phyloP scores from a whole-genome alignment of 2,329 filamentous ascomycete species.

The Colletotrichum sp. region DNA sequence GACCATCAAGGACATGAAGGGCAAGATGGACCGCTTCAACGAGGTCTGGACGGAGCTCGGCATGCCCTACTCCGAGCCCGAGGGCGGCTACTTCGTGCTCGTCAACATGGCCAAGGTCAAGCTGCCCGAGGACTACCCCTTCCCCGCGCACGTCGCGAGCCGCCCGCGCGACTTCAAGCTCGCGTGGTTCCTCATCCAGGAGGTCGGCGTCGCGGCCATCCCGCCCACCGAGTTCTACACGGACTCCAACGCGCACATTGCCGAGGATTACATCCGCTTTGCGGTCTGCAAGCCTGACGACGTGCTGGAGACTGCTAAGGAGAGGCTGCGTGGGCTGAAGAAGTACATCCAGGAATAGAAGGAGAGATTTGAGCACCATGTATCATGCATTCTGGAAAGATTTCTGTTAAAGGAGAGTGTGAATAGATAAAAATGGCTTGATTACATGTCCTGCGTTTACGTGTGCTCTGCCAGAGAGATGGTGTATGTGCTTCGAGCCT shows the following conservation, averaged over 20 bases:
- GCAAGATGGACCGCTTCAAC: constrained; percentile 87
- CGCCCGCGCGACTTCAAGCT: constrained; percentile 94
- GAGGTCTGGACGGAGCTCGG: constrained; percentile 77
- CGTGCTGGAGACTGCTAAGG: constrained; percentile 80
- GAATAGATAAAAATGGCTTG: constrained; percentile 3
- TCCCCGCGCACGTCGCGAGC: constrained; percentile 85
- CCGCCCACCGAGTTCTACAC: constrained; percentile 98
- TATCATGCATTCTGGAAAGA: neutral
- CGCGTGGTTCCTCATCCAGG: constrained; percentile 95
- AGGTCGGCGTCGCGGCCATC: constrained; percentile 93
- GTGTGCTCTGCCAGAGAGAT: neutral
- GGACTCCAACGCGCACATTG: constrained; percentile 79
- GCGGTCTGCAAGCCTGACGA: constrained; percentile 96
- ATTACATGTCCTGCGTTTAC: neutral
- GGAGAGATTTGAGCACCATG: neutral
- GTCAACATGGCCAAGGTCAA: constrained; percentile 91
- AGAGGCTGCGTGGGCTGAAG: constrained; percentile 74
- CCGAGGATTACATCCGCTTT: constrained; percentile 92
- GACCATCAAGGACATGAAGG: constrained; percentile 85
- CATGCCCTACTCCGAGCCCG: constrained; percentile 86
- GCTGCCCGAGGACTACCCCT: constrained; percentile 82
- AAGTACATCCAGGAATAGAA: constrained; percentile 61
- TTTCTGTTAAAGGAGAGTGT: neutral
- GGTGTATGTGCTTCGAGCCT: neutral
- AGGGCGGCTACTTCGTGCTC: constrained; percentile 97